Conservation (phyloP, 1,284 basidiomycete genomes). For the Rhodotorula sp. region DNA sequence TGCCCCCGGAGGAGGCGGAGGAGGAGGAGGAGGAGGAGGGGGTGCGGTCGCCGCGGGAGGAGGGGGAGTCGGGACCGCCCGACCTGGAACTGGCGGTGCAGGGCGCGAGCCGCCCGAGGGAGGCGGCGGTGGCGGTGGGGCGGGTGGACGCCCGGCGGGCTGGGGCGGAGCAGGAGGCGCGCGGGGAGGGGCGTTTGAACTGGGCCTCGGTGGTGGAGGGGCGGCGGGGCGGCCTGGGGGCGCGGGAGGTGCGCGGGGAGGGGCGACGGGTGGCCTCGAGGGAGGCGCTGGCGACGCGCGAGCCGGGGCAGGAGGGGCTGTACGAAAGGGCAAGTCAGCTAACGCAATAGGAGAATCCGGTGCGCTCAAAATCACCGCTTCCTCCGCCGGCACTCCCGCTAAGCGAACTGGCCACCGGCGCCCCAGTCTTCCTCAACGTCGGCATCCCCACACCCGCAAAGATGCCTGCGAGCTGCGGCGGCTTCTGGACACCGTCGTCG, state of each 20-base stretch:
- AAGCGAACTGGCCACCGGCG: constrained; percentile 9
- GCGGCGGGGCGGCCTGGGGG: constrained; percentile 1
- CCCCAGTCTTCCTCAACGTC: constrained; percentile 34
- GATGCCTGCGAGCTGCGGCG: constrained; percentile 34
- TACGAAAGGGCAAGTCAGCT: not conserved
- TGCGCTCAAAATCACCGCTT: not conserved
- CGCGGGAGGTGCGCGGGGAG: constrained; percentile 5
- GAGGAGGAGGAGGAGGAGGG: not conserved
- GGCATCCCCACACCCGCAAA: constrained; percentile 42
- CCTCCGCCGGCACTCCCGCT: not conserved
- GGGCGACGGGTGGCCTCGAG: not conserved
- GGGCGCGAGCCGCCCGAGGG: not conserved
- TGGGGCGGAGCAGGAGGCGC: constrained; percentile 12
- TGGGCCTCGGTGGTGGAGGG: not conserved
- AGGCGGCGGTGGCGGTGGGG: constrained; percentile 9
- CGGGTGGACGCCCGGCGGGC: not conserved
- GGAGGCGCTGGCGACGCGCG: not conserved
- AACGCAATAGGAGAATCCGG: not conserved
- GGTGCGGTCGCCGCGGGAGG: not conserved
- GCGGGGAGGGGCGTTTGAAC: not conserved
- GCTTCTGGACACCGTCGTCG: not conserved
- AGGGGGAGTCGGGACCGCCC: not conserved
- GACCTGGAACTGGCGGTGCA: not conserved
- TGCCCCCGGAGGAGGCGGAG: not conserved
- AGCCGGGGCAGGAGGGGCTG: not conserved